Evolutionary conservation across 2,329 filamentous ascomycete species (phyloP).

Genomic region (Botrytis aclada): DNA sequence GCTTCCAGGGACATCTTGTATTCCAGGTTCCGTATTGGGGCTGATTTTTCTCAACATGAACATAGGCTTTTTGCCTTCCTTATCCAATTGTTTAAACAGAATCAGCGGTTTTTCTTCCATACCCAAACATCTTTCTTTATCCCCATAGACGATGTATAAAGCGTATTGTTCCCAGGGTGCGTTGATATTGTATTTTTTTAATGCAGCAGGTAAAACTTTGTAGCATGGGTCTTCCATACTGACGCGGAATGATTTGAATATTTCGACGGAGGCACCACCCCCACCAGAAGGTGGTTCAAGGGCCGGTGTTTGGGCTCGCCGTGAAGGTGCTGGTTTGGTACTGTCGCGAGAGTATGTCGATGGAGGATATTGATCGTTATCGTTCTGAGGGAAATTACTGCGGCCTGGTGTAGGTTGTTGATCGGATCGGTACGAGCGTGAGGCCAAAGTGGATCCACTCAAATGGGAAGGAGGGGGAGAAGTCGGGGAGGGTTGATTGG

Average conservation of each 20-base stretch:
- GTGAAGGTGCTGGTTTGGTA: slow-evolving; percentile 42
- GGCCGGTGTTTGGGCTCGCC: slow-evolving; percentile 59
- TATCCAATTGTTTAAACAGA: slow-evolving; percentile 94
- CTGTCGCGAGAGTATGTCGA: slow-evolving; percentile 37
- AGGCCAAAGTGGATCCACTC: slow-evolving; percentile 49
- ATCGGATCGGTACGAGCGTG: slow-evolving; percentile 58
- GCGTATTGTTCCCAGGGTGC: slow-evolving; percentile 97
- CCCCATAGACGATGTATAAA: slow-evolving; percentile 97
- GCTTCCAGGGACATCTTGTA: slow-evolving; percentile 40
- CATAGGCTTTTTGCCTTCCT: slow-evolving; percentile 82
- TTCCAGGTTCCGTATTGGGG: slow-evolving; percentile 33
- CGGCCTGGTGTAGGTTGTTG: slow-evolving; percentile 50
- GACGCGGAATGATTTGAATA: slow-evolving; percentile 98
- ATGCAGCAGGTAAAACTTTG: slow-evolving; percentile 90
- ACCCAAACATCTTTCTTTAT: slow-evolving; percentile 90
- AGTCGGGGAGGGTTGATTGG: slow-evolving; percentile 68
- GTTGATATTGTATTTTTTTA: slow-evolving; percentile 98
- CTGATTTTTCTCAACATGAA: slow-evolving; percentile 73
- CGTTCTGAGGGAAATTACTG: slow-evolving; percentile 53
- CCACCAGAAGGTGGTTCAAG: slow-evolving; percentile 57
- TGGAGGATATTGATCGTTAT: slow-evolving; percentile 38
- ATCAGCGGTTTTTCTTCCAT: slow-evolving; percentile 92
- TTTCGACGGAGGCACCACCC: slow-evolving; percentile 67
- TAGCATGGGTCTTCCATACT: slow-evolving; percentile 98
- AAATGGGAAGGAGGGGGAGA: slow-evolving; percentile 56